phyloP scores from a whole-genome alignment of 768 basidiomycete genomes.

The Harrya chromipes region DNA sequence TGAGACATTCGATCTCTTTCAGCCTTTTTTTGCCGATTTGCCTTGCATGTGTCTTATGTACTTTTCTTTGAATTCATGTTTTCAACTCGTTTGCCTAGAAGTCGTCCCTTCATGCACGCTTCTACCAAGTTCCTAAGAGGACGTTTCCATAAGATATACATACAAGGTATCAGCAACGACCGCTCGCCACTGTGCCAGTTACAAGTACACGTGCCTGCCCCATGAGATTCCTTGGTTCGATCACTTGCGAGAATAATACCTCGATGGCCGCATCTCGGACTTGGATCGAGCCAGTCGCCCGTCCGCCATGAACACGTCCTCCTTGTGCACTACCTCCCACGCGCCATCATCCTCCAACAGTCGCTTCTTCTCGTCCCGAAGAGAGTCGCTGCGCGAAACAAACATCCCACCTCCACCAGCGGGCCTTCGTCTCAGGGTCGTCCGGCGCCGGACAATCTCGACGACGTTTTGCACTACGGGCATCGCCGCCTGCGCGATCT shows the following conservation, averaged over 20 bases:
- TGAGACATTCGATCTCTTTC: not conserved
- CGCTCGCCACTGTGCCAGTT: not conserved
- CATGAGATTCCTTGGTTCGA: not conserved
- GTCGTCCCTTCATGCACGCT: no score
- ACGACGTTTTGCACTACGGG: slow-evolving; percentile 42
- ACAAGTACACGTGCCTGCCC: not conserved
- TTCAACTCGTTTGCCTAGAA: slow-evolving; percentile 4
- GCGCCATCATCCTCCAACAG: slow-evolving; percentile 17
- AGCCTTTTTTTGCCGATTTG: not conserved
- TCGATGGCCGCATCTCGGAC: slow-evolving; percentile 24
- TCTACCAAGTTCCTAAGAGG: no score
- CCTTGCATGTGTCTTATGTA: slow-evolving; percentile 1
- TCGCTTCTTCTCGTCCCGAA: slow-evolving; percentile 17
- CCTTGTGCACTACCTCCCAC: slow-evolving; percentile 17
- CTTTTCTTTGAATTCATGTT: slow-evolving; percentile 11
- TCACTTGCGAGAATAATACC: slow-evolving; percentile 18
- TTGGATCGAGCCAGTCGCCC: slow-evolving; percentile 21
- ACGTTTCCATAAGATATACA: no score
- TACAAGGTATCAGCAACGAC: not conserved
- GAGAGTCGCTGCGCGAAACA: slow-evolving; percentile 11
- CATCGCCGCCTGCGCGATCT: slow-evolving; percentile 32
- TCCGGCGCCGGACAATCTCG: slow-evolving; percentile 22
- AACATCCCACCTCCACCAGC: not conserved
- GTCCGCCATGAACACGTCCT: not conserved
- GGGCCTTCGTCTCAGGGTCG: slow-evolving; percentile 10